Base-by-base conservation (phyloP, 345 rosid species). In the Eutrema japonicum region DNA sequence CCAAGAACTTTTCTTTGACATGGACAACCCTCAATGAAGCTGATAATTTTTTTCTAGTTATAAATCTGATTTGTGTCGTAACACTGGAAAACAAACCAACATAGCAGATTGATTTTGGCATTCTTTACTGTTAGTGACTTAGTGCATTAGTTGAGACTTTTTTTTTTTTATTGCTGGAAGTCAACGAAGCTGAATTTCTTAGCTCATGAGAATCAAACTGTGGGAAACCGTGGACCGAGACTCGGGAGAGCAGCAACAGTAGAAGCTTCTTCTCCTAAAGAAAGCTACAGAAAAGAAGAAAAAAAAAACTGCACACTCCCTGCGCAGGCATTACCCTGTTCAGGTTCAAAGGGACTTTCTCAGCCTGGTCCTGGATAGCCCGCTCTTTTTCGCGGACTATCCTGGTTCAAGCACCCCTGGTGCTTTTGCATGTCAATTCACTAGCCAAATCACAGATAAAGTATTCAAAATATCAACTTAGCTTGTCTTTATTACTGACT, bases 291-390 rank as follows among this genome's bases (percentile, higher is more conserved):
- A 82, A 71, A 75, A 79, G 47, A 72, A n/a, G n/a, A 65, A 71
- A 75, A 82, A 75, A 77, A 81, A 83, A 81, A 83, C 73, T 53
- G 98, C 99, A 95, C 98, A 67, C 98, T 95, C 98, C 99, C 98
- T 92, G 84, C 97, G 99, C 99, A 90, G 97, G 99, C 79, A 92
- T 95, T 92, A 90, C 82, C 99, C 99, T 88, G 99, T 85, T 95
- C 99, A 95, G 99, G 99, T 92, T 90, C 99, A 77, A 92, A 95
- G 99, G 99, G 97, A 90, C 99, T 90, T 84, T 95, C 99, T 92
- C 99, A 95, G 99, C 99, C 98, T 83, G 82, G 73, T 68, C 86
- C 79, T 2, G 46, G 63, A 6, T 58, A 76, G 46, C 48, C 72
- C 62, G 42, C 3, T 2, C 3, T 70, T 56, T 8, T 46, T 46